Conservation (phyloP, 805 yeast genomes). For the Metschnikowia colocasiae region DNA sequence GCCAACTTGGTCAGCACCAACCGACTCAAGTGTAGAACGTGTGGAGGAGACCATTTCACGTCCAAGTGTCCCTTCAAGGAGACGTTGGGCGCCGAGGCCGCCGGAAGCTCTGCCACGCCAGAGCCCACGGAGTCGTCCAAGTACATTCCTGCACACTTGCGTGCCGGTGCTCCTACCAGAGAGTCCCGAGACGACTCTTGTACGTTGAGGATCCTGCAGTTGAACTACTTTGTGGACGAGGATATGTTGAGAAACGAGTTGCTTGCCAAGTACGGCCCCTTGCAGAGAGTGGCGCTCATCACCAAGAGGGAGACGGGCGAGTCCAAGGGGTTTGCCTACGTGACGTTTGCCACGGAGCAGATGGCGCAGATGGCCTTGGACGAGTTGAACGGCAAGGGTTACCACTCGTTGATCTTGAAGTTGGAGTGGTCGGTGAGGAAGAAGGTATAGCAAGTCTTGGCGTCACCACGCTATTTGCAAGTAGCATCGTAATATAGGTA, state of each 20-base stretch:
- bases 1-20: constrained; percentile 37
- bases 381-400: constrained; percentile 82
- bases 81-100: constrained; percentile 59
- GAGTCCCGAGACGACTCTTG: constrained; percentile 73
- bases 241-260: constrained; percentile 71
- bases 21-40: constrained; percentile 72
- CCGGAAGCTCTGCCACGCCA: constrained; percentile 35
- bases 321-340: constrained; percentile 94
- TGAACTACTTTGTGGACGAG: constrained; percentile 82
- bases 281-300: constrained; percentile 75
- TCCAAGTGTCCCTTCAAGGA: constrained; percentile 94
- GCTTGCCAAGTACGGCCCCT: constrained; percentile 60
- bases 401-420: constrained; percentile 73
- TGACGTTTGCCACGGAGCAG: constrained; percentile 64
- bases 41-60: constrained; percentile 94
- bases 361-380: constrained; percentile 78
- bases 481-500: no score
- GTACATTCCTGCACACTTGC: constrained; percentile 45
- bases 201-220: constrained; percentile 86
- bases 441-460: constrained; percentile 22
- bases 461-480: neutral
- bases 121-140: constrained; percentile 26
- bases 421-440: constrained; percentile 47
- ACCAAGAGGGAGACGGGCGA: constrained; percentile 91
- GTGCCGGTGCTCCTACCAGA: constrained; percentile 45